phyloP scores from a whole-genome alignment of 148 eudicot species.

The Gaultheria prostrata region DNA sequence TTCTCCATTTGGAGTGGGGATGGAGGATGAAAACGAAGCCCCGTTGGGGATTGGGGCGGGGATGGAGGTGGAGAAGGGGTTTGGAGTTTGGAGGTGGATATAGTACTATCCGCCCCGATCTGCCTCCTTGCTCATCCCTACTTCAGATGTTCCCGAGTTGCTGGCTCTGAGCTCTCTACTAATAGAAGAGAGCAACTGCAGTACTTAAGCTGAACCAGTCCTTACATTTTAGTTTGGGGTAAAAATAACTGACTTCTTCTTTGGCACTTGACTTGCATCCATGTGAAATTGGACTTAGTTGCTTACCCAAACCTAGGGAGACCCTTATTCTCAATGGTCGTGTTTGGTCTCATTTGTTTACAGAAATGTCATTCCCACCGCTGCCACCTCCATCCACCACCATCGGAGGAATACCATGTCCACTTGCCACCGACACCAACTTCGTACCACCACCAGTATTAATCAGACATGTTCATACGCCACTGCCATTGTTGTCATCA shows the following conservation, averaged over 20 bases:
- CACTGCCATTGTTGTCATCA: background rate
- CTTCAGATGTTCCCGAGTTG: background rate
- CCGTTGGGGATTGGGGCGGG: too few relatives aligned
- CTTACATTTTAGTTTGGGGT: background rate
- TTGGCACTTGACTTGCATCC: background rate
- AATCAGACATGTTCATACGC: background rate
- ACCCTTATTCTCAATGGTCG: background rate
- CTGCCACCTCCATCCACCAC: background rate
- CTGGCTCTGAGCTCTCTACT: constrained; percentile 1
- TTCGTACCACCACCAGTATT: background rate
- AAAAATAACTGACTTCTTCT: background rate
- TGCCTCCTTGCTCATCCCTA: too few relatives aligned
- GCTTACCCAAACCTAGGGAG: background rate
- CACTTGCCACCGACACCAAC: background rate
- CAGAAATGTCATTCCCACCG: background rate
- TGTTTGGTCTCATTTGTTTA: background rate
- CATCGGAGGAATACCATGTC: background rate
- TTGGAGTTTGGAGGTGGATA: too few relatives aligned
- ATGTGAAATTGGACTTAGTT: background rate
- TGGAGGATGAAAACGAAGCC: too few relatives aligned
- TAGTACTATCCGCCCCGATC: too few relatives aligned
- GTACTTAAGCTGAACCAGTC: background rate
- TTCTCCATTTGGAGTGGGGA: too few relatives aligned
- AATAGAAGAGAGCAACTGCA: background rate
- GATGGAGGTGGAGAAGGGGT: too few relatives aligned